Evolutionary conservation across 164 flowering plant species (phyloP).

Genomic region (Protea cynaroides): DNA sequence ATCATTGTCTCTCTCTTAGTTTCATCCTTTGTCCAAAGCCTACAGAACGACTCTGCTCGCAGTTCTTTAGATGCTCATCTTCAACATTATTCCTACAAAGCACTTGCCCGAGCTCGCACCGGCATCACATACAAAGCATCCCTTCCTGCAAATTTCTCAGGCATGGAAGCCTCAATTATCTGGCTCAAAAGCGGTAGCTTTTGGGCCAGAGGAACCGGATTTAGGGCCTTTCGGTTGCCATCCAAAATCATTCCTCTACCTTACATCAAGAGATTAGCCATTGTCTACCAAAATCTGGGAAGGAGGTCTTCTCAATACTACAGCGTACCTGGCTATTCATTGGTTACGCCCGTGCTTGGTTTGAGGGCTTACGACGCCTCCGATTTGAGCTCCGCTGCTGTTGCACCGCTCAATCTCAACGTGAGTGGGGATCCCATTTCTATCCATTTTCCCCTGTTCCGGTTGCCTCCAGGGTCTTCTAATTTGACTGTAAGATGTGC

Average conservation of each 20-base stretch:
- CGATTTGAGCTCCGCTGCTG: conserved; percentile 9
- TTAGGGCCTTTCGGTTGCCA: conserved; percentile 45
- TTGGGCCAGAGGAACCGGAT: conserved; percentile 50
- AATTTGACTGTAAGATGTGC: conserved; percentile 36
- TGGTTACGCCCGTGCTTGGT: conserved; percentile 49
- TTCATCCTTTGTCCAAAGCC: too few relatives aligned
- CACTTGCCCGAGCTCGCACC: conserved; percentile 31
- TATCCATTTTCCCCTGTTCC: conserved; percentile 20
- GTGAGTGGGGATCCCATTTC: conserved; percentile 27
- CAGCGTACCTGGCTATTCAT: conserved; percentile 37
- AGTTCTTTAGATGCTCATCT: conserved; percentile 10
- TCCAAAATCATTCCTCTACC: conserved; percentile 39
- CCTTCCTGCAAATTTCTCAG: conserved; percentile 44
- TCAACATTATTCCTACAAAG: conserved; percentile 30
- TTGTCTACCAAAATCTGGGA: conserved; percentile 51
- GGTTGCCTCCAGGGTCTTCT: not conserved
- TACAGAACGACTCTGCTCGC: too few relatives aligned
- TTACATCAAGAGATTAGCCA: conserved; percentile 41
- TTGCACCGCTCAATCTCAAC: conserved; percentile 20
- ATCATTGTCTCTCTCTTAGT: too few relatives aligned
- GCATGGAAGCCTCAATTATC: conserved; percentile 39
- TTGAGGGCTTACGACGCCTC: conserved; percentile 45
- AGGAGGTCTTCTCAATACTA: conserved; percentile 56
- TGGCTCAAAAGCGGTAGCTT: conserved; percentile 44
- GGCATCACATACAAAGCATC: conserved; percentile 34